Percentiles rank a stretch among this genome's conserved stretches.
These are phyloP conservation scores for Pyrenula aspistea DNA, from an alignment of 495 filamentous ascomycete species.

Conservation along the genomic window DNA sequence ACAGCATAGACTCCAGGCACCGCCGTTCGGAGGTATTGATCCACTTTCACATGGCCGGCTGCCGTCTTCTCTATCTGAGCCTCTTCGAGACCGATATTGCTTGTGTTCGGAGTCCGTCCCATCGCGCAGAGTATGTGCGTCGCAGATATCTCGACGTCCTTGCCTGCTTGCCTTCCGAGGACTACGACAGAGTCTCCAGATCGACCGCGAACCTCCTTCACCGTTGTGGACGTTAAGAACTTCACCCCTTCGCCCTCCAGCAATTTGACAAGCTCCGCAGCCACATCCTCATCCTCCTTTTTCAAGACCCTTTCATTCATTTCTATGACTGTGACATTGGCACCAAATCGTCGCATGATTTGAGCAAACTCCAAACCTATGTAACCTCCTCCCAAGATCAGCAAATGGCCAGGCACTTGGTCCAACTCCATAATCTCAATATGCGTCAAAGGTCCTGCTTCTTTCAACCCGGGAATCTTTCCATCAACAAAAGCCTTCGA, in stretches of 20 bases:
- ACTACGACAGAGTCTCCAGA: no score
- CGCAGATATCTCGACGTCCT: no score
- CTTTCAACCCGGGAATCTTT: no score
- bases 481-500: no score
- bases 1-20: background rate
- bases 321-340: slow-evolving; percentile 32
- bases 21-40: background rate
- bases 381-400: slow-evolving; percentile 37
- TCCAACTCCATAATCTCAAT: slow-evolving; percentile 32
- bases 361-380: slow-evolving; percentile 41
- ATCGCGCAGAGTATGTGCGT: no score
- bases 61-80: background rate
- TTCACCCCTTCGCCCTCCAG: slow-evolving; percentile 29
- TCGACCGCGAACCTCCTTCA: no score
- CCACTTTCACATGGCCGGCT: background rate
- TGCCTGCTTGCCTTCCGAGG: no score
- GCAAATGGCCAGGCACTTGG: slow-evolving; percentile 28
- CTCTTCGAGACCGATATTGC: background rate
- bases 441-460: no score
- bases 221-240: no score
- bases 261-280: slow-evolving; percentile 18
- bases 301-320: slow-evolving; percentile 24
- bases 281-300: slow-evolving; percentile 30
- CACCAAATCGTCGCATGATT: slow-evolving; percentile 31
- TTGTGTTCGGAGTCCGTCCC: background rate